A percentile compares a stretch with the other conserved stretches of the same genome.
Conservation (phyloP, 495 filamentous ascomycete genomes). For the Podospora fimiseda region DNA sequence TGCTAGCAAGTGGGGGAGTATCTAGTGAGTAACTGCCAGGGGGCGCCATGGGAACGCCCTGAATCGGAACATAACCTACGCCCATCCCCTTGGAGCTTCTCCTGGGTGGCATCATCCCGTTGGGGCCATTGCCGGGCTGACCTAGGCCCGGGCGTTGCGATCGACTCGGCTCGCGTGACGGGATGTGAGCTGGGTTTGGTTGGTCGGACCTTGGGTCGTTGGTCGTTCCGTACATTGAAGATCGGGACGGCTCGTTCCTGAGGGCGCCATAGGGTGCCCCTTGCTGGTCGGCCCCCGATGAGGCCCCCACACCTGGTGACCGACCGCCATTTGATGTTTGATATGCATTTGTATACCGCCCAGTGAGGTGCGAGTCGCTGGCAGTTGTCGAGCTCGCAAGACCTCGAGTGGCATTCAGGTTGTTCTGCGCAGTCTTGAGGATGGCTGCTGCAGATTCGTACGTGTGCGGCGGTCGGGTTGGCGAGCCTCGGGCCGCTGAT, state of each 20-base stretch:
- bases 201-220: conserved; percentile 57
- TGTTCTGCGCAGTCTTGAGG: conserved; percentile 28
- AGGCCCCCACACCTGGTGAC: conserved; percentile 3
- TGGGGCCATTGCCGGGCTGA: conserved; percentile 41
- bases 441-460: conserved; percentile 34
- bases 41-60: conserved; percentile 33
- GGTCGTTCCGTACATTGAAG: conserved; percentile 53
- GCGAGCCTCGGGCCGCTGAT: conserved; percentile 23
- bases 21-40: conserved; percentile 53
- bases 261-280: conserved; percentile 42
- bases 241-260: conserved; percentile 61
- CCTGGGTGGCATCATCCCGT: conserved; percentile 56
- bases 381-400: conserved; percentile 35
- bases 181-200: conserved; percentile 56
- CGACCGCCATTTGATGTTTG: conserved; percentile 21
- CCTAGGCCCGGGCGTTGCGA: conserved; percentile 49
- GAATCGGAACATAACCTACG: conserved; percentile 40
- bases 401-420: conserved; percentile 24
- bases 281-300: conserved; percentile 24
- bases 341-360: conserved; percentile 28
- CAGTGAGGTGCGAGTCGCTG: conserved; percentile 40
- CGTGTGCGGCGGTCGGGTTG: conserved; percentile 29
- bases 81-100: conserved; percentile 61
- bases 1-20: conserved; percentile 59
- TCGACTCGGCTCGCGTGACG: conserved; percentile 65